Evolutionary conservation across 169 alveolate species (phyloP), one percentile per base, ranked within the genome.

Genomic region (Plasmodium reichenowi): DNA sequence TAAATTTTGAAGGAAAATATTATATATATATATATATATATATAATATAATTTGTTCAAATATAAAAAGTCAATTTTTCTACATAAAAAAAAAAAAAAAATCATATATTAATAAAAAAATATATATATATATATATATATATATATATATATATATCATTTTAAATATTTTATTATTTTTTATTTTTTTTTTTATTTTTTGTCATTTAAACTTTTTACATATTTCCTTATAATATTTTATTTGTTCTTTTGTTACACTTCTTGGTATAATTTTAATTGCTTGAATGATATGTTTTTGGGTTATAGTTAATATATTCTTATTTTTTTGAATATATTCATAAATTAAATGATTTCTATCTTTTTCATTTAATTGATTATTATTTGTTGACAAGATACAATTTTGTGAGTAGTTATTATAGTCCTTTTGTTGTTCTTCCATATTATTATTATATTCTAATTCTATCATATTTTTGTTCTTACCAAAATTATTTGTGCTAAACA

Each of bases 311-410:
- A 80, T 54, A 50, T 80, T 80, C 38, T 80, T 80, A 80, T 80
- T 80, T 60, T 60, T 80, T 80, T 80, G 90, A 67, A 80, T 80
- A 17, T 54, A 80, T 26, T 80, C 90, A 54, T 80, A 80, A 54
- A 80, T 80, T 80, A 80, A 80, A 64, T 80, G 68, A 68, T 80
- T 80, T 48, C 68, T 80, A 29, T 66, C 90, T 9, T 80, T 66
- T 63, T 80, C 90, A 24, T 62, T 22, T 67, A 80, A 17, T 6
- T 47, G 26, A 32, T 80, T 63, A 68, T 80, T 80, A 68, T 80
- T 68, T 56, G 70, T 32, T 32, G 45, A 32, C 45, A 32, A 4
- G 8, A 32, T 32, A 4, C 7, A 4, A 32, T 32, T 32, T 4
- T 32, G 45, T 32, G 45, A 32, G 45, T 0, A 32, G 8, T 32